A percentile compares a stretch with the other conserved stretches of the same genome.
Evolutionary conservation across 2,329 filamentous ascomycete species (phyloP).

Genomic region (Beauveria rudraprayagi): DNA sequence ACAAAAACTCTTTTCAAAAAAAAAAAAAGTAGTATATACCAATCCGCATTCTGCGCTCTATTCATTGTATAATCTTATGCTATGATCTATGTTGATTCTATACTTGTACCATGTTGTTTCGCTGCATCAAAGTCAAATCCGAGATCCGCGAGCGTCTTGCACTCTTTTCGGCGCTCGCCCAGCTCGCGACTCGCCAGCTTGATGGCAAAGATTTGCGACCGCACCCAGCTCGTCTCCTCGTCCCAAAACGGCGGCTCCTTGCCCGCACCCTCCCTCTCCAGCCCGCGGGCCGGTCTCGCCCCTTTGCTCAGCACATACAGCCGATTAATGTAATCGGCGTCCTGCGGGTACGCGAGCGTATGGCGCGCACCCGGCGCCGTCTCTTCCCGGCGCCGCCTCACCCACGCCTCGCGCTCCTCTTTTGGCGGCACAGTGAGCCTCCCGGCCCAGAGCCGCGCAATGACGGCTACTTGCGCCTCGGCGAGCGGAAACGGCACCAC

Average conservation of each 20-base stretch:
- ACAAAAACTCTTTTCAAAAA: background rate
- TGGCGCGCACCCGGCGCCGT: slow-evolving; percentile 30
- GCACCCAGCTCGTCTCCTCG: slow-evolving; percentile 30
- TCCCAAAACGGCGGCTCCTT: slow-evolving; percentile 33
- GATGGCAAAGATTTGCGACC: slow-evolving; percentile 32
- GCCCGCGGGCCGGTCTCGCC: slow-evolving; percentile 21
- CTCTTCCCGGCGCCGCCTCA: slow-evolving; percentile 41
- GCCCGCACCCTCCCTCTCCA: slow-evolving; percentile 30
- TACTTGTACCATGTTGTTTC: background rate
- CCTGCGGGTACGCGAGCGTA: slow-evolving; percentile 39
- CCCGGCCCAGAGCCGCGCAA: slow-evolving; percentile 59
- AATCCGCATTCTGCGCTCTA: background rate
- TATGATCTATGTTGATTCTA: background rate
- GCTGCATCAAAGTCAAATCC: slow-evolving; percentile 24
- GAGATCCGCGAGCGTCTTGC: slow-evolving; percentile 28
- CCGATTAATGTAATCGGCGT: slow-evolving; percentile 53
- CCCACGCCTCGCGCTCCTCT: slow-evolving; percentile 54
- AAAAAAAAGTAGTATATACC: background rate
- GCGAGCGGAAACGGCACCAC: slow-evolving; percentile 65
- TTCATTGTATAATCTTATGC: background rate
- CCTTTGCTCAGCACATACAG: slow-evolving; percentile 40
- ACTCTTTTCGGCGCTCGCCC: slow-evolving; percentile 25
- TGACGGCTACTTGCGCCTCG: slow-evolving; percentile 59
- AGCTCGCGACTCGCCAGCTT: slow-evolving; percentile 30
- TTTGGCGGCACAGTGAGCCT: slow-evolving; percentile 47